These are phyloP conservation scores for Tulasnella sp. DNA, from an alignment of 768 basidiomycete species.

Conservation along the genomic window DNA sequence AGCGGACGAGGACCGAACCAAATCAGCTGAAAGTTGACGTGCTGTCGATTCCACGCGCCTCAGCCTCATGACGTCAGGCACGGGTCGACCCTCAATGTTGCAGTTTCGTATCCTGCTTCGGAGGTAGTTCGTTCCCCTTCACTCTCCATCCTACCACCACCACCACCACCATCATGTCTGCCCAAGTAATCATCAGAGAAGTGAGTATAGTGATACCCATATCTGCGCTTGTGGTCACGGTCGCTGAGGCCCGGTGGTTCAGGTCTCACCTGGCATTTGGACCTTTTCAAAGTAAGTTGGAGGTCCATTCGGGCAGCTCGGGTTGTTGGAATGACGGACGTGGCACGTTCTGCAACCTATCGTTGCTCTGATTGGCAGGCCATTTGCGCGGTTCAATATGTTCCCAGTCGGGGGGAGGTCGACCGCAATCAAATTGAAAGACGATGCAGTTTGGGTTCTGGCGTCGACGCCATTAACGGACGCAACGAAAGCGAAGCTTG, in stretches of 20 bases:
- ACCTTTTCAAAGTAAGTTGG: constrained; percentile 44
- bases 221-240: not conserved
- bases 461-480: constrained; percentile 73
- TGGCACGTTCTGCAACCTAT: not conserved
- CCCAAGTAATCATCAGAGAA: not conserved
- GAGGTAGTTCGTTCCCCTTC: not conserved
- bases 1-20: no score
- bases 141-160: not conserved
- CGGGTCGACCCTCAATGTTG: not conserved
- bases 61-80: not conserved
- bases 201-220: not conserved
- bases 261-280: constrained; percentile 45
- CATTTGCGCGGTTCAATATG: constrained; percentile 67
- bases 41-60: not conserved
- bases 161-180: constrained; percentile 10
- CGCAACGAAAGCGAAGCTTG: constrained; percentile 65
- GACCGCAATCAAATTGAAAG: constrained; percentile 71
- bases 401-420: constrained; percentile 81
- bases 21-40: not conserved
- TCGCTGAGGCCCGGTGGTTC: not conserved
- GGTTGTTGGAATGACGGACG: constrained; percentile 27
- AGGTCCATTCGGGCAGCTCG: not conserved
- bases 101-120: constrained; percentile 9
- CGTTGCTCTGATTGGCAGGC: constrained; percentile 39
- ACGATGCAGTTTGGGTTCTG: constrained; percentile 78